Conservation (phyloP, 2,329 filamentous ascomycete genomes). For the Acephala macrosclerotiorum region DNA sequence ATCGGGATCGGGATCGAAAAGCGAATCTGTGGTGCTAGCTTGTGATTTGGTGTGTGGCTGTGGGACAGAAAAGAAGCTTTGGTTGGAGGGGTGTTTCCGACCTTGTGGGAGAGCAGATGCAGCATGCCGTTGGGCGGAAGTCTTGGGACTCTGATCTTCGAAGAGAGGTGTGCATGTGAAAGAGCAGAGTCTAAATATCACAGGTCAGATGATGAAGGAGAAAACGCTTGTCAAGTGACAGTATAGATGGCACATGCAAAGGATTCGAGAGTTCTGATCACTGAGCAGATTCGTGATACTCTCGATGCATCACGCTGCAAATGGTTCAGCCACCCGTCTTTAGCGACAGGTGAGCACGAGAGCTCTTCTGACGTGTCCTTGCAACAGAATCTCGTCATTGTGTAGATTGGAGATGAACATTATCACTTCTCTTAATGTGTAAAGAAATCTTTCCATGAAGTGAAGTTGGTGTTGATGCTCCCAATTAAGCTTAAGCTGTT, state of each 20-base stretch:
- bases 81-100: conserved; percentile 17
- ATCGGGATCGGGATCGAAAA: conserved; percentile 7
- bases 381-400: neutral
- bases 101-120: neutral
- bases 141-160: neutral
- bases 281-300: neutral
- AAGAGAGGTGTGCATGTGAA: conserved; percentile 8
- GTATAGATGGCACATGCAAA: neutral
- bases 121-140: conserved; percentile 7
- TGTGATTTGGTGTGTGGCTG: neutral
- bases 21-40: neutral
- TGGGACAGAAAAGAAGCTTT: neutral
- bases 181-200: neutral
- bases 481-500: neutral
- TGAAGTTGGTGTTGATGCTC: conserved; percentile 4
- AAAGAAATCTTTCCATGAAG: neutral
- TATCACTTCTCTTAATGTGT: neutral
- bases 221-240: neutral
- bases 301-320: neutral
- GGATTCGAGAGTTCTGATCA: neutral
- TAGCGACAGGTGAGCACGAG: neutral
- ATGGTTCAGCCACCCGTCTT: neutral
- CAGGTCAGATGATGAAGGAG: conserved; percentile 4
- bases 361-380: conserved; percentile 1
- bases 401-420: neutral